Evolutionary conservation across 768 basidiomycete species (phyloP).

Genomic region (Lactarius vividus): DNA sequence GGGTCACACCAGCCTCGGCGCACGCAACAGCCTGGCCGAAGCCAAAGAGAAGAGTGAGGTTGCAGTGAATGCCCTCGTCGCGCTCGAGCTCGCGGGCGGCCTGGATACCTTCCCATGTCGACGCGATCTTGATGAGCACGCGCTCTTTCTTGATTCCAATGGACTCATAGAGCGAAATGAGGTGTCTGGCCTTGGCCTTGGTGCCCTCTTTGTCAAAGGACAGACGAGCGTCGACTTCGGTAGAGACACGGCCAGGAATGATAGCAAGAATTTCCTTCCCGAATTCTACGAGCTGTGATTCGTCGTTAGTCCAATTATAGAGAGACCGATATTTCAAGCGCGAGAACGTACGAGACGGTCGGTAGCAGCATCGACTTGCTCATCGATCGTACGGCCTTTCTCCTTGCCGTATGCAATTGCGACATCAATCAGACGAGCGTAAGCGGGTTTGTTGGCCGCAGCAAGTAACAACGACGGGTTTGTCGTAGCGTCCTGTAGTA

Average conservation of each 20-base stretch:
- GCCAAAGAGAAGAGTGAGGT: constrained; percentile 97
- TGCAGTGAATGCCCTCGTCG: constrained; percentile 95
- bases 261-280: constrained; percentile 93
- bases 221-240: constrained; percentile 96
- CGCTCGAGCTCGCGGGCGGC: constrained; percentile 94
- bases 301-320: constrained; percentile 11
- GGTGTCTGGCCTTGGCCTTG: constrained; percentile 84
- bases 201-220: constrained; percentile 95
- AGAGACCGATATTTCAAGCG: not conserved
- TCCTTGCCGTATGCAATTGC: constrained; percentile 73
- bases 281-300: constrained; percentile 86
- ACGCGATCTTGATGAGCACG: constrained; percentile 98
- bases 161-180: constrained; percentile 94
- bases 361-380: constrained; percentile 72
- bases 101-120: constrained; percentile 99
- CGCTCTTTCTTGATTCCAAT: constrained; percentile 92
- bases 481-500: constrained; percentile 86
- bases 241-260: constrained; percentile 98
- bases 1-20: constrained; percentile 95
- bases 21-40: constrained; percentile 99
- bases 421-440: constrained; percentile 72
- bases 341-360: constrained; percentile 76
- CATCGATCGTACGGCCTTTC: constrained; percentile 76
- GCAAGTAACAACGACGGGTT: constrained; percentile 95
- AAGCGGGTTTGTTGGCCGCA: constrained; percentile 87